These are phyloP conservation scores for Cryptosporidium baileyi DNA, from an alignment of 169 alveolate genomes.

Conservation along the genomic window DNA sequence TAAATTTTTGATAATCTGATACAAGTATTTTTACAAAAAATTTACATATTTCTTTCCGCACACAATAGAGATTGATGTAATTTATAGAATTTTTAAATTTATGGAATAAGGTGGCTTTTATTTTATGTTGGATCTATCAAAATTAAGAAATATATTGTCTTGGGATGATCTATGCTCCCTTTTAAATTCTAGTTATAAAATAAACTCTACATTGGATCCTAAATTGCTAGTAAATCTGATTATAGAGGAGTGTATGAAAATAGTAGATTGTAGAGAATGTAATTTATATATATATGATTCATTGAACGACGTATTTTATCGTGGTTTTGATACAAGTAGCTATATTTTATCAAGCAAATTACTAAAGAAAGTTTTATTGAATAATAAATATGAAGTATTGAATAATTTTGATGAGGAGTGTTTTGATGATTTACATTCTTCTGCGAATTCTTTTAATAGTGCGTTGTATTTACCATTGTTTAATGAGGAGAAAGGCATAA, in stretches of 20 bases:
- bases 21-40: too few species aligned
- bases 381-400: slow-evolving; percentile 5
- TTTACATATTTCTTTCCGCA: too few species aligned
- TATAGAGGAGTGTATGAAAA: slow-evolving; percentile 1
- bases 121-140: not conserved
- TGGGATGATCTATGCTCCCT: slow-evolving; percentile 40
- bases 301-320: slow-evolving; percentile 34
- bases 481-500: not conserved
- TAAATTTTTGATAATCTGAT: too few species aligned
- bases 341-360: not conserved
- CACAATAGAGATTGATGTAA: too few species aligned
- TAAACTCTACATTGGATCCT: slow-evolving; percentile 53
- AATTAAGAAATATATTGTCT: slow-evolving; percentile 8
- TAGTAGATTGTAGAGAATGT: slow-evolving; percentile 38
- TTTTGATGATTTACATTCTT: too few species aligned
- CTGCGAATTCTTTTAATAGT: not conserved
- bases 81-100: too few species aligned
- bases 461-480: not conserved
- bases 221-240: slow-evolving; percentile 7
- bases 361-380: not conserved
- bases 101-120: too few species aligned
- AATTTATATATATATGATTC: slow-evolving; percentile 40
- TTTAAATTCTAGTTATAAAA: slow-evolving; percentile 11
- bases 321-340: slow-evolving; percentile 48
- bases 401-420: not conserved